Conservation (phyloP, 768 basidiomycete species). For the Suillus bovinus region DNA sequence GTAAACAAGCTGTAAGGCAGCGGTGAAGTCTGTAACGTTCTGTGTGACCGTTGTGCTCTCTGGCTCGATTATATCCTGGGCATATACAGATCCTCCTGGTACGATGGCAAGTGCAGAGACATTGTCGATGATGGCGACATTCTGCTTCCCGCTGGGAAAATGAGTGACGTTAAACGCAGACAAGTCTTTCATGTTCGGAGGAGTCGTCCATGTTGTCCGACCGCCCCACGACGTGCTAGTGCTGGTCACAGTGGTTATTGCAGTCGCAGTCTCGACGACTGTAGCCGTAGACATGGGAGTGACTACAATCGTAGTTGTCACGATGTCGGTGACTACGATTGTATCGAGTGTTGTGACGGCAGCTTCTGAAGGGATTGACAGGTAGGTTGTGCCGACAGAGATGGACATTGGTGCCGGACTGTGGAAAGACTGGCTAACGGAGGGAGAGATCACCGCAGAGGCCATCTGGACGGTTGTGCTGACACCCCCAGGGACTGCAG, state of each 20-base stretch:
- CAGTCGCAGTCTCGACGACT: constrained; percentile 15
- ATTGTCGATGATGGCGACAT: constrained; percentile 55
- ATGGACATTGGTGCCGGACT: background rate
- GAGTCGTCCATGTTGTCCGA: constrained; percentile 48
- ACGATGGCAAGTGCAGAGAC: constrained; percentile 41
- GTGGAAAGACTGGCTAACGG: background rate
- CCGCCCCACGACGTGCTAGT: constrained; percentile 16
- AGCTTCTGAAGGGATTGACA: background rate
- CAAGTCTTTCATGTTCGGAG: constrained; percentile 57
- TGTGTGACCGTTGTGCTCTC: constrained; percentile 9
- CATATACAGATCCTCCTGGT: constrained; percentile 6
- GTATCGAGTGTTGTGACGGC: background rate
- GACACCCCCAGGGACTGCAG: background rate
- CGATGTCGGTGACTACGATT: constrained; percentile 11
- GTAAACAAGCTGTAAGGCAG: constrained; percentile 65
- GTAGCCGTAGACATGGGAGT: constrained; percentile 8
- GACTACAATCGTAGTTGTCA: constrained; percentile 12
- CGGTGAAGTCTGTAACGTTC: constrained; percentile 32
- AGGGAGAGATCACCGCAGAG: background rate
- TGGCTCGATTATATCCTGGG: constrained; percentile 12
- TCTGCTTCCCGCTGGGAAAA: constrained; percentile 54
- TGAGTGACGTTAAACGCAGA: constrained; percentile 56
- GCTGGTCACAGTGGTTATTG: background rate
- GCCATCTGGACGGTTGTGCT: background rate
- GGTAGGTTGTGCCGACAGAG: background rate